Conservation (phyloP, 2,329 filamentous ascomycete genomes). For the Stachybotrys chartarum region DNA sequence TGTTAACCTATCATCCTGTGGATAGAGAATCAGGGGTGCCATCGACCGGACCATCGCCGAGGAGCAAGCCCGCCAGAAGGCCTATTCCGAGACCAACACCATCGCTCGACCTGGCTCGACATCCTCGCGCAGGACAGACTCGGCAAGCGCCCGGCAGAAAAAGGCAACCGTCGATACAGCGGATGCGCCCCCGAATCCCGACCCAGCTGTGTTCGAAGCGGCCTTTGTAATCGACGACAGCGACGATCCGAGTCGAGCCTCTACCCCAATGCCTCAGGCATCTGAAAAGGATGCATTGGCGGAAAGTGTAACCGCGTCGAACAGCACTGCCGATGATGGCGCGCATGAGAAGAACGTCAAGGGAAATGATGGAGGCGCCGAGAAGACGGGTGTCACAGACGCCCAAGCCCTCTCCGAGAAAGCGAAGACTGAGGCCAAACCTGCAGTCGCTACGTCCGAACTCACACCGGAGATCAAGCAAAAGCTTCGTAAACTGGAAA, state of each 20-base stretch:
- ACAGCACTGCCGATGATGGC: slow-evolving; percentile 9
- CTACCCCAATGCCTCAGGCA: slow-evolving; percentile 45
- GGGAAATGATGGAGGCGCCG: slow-evolving; percentile 4
- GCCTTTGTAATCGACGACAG: slow-evolving; percentile 84
- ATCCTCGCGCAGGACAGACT: slow-evolving; percentile 33
- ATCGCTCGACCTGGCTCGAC: slow-evolving; percentile 29
- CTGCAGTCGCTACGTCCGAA: slow-evolving; percentile 32
- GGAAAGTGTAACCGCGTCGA: slow-evolving; percentile 7
- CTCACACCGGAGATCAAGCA: slow-evolving; percentile 67
- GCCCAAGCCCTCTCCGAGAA: neutral
- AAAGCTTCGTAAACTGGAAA: slow-evolving; percentile 80
- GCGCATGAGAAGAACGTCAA: neutral
- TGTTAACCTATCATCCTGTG: neutral
- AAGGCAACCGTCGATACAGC: slow-evolving; percentile 27
- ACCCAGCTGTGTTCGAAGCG: slow-evolving; percentile 81
- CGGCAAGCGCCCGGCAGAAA: slow-evolving; percentile 27
- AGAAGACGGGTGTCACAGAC: slow-evolving; percentile 9
- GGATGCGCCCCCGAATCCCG: slow-evolving; percentile 49
- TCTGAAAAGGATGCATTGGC: slow-evolving; percentile 25
- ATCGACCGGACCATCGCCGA: slow-evolving; percentile 86
- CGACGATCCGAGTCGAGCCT: slow-evolving; percentile 57
- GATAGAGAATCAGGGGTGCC: slow-evolving; percentile 71
- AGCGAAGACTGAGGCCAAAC: slow-evolving; percentile 1
- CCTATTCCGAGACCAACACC: slow-evolving; percentile 36
- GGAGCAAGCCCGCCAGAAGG: slow-evolving; percentile 75